Percentiles rank a stretch among this genome's conserved stretches.
phyloP scores from a whole-genome alignment of 2,329 filamentous ascomycete genomes.

The Penicillium sp. region DNA sequence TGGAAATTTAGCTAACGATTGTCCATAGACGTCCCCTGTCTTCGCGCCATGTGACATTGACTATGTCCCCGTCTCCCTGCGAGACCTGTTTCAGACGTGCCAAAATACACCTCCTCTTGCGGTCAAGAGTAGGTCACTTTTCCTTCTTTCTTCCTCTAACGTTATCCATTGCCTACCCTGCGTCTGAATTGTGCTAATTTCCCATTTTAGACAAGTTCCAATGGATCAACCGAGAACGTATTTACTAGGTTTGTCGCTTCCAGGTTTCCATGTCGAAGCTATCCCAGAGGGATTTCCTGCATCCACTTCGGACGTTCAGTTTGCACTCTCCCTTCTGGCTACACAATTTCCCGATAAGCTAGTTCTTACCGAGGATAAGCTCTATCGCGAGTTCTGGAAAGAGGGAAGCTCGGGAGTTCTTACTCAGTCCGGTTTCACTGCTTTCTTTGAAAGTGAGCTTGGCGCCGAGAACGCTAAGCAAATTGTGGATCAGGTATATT shows the following conservation, averaged over 20 bases:
- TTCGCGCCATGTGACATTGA: slow-evolving; percentile 15
- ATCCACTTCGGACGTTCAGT: slow-evolving; percentile 9
- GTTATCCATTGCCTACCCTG: neutral
- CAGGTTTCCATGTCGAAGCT: slow-evolving; percentile 10
- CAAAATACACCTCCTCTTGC: slow-evolving; percentile 14
- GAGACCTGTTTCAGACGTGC: slow-evolving; percentile 16
- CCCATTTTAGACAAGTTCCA: slow-evolving; percentile 11
- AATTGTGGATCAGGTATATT: neutral
- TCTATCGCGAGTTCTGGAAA: slow-evolving; percentile 13
- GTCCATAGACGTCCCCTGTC: slow-evolving; percentile 14
- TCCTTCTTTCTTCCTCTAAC: neutral
- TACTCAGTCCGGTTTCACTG: slow-evolving; percentile 1
- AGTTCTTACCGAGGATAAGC: neutral
- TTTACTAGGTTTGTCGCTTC: slow-evolving; percentile 19
- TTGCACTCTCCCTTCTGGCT: slow-evolving; percentile 9
- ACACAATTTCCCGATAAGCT: slow-evolving; percentile 5
- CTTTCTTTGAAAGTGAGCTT: slow-evolving; percentile 5
- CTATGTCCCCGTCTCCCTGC: slow-evolving; percentile 14
- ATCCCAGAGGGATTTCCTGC: slow-evolving; percentile 15
- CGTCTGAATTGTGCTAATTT: neutral
- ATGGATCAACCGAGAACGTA: slow-evolving; percentile 18
- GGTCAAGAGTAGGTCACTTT: slow-evolving; percentile 12
- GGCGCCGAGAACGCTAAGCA: neutral
- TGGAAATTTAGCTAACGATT: neutral
- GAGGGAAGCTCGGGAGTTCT: slow-evolving; percentile 4